phyloP scores from a whole-genome alignment of 257 asterid genomes.

The Petrea volubilis region DNA sequence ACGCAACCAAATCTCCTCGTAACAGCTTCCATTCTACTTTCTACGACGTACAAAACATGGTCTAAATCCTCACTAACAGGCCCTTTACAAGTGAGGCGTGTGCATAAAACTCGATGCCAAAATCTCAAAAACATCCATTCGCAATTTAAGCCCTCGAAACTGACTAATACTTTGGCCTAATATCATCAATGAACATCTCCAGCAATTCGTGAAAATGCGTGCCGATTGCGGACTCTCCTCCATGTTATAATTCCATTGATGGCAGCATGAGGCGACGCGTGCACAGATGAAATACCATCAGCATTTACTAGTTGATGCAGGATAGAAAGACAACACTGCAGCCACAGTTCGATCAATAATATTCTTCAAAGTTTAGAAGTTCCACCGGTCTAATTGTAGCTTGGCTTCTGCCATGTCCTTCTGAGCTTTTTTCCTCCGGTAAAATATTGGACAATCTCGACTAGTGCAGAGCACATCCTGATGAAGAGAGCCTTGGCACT shows the following conservation, averaged over 20 bases:
- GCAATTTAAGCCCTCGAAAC: not conserved
- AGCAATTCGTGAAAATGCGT: not conserved
- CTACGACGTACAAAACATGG: not conserved
- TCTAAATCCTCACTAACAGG: not conserved
- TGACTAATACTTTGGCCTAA: not conserved
- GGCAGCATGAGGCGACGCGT: too few relatives aligned
- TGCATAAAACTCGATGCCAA: not conserved
- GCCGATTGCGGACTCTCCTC: too few relatives aligned
- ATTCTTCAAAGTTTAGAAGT: conserved; percentile 39
- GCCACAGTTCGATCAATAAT: not conserved
- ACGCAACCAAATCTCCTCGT: not conserved
- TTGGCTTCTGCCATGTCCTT: conserved; percentile 98
- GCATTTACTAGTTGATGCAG: not conserved
- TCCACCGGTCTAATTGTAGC: conserved; percentile 88
- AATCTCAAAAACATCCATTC: too few relatives aligned
- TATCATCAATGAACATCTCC: not conserved
- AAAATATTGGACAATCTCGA: conserved; percentile 98
- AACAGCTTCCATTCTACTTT: not conserved
- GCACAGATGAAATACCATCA: not conserved
- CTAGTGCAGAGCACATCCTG: conserved; percentile 99
- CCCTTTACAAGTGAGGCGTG: not conserved
- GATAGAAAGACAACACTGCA: not conserved
- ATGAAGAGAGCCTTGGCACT: conserved; percentile 99
- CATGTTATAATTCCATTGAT: too few relatives aligned
- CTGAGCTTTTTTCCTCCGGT: conserved; percentile 97